Conservation (phyloP, 2,329 filamentous ascomycete genomes). For the Pseudogymnoascus sp. region DNA sequence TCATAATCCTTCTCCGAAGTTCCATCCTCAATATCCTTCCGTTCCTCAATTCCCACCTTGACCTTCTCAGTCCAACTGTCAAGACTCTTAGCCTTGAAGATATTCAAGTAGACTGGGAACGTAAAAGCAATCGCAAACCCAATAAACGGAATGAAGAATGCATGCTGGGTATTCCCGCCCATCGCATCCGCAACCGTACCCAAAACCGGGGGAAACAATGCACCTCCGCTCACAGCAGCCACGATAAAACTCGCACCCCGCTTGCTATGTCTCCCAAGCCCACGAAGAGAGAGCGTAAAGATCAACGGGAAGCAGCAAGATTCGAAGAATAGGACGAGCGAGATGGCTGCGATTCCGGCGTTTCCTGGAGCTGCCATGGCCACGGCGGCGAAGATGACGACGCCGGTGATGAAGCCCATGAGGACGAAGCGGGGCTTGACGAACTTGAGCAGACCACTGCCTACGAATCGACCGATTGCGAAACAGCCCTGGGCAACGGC, state of each 20-base stretch:
- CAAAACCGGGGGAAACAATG: constrained; percentile 60
- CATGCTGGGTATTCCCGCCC: constrained; percentile 13
- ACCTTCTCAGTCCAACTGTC: constrained; percentile 23
- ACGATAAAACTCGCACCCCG: constrained; percentile 40
- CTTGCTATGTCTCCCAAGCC: constrained; percentile 43
- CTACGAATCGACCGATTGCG: constrained; percentile 62
- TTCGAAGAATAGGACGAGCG: constrained; percentile 43
- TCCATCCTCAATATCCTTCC: constrained; percentile 15
- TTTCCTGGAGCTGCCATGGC: constrained; percentile 40
- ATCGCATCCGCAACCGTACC: constrained; percentile 53
- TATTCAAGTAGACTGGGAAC: constrained; percentile 8
- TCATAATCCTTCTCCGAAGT: constrained; percentile 2
- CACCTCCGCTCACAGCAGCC: constrained; percentile 41
- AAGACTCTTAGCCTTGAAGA: constrained; percentile 18
- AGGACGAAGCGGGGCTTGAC: constrained; percentile 56
- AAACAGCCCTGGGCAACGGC: constrained; percentile 69
- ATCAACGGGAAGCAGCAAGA: constrained; percentile 45
- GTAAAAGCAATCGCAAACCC: constrained; percentile 17
- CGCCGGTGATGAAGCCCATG: constrained; percentile 46
- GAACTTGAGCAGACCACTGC: constrained; percentile 58
- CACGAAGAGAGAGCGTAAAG: constrained; percentile 42
- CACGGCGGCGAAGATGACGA: constrained; percentile 41
- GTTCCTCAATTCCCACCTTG: constrained; percentile 19
- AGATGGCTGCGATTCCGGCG: constrained; percentile 43
- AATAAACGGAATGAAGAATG: constrained; percentile 15